These are phyloP conservation scores for Chaetothyriales sp. DNA, from an alignment of 2,329 filamentous ascomycete genomes.

Conservation along the genomic window DNA sequence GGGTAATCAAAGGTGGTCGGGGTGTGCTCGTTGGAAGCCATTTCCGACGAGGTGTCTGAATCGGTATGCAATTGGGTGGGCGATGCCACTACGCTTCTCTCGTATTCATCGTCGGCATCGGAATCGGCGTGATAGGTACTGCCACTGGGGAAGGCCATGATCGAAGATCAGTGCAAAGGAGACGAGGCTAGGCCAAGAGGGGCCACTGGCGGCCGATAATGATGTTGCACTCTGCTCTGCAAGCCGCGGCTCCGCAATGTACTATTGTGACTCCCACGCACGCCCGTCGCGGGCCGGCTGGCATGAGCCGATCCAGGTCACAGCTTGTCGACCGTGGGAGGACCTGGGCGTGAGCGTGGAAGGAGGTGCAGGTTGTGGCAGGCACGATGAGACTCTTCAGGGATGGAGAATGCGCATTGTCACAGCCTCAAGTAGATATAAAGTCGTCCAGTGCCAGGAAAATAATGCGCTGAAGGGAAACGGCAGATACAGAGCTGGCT, in stretches of 20 bases:
- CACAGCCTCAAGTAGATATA: not conserved
- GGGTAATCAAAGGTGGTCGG: conserved; percentile 44
- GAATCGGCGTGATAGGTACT: conserved; percentile 45
- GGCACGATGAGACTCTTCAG: not conserved
- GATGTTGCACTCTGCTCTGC: not conserved
- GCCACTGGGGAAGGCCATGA: conserved; percentile 29
- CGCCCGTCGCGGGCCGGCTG: not conserved
- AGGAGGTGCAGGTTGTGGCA: not conserved
- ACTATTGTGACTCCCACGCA: not conserved
- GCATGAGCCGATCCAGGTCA: too few relatives aligned
- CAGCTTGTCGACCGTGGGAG: not conserved
- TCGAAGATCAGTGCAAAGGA: conserved; percentile 1
- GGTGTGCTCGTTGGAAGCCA: conserved; percentile 45
- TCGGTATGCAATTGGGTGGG: conserved; percentile 39
- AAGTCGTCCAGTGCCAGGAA: not conserved
- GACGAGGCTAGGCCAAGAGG: not conserved
- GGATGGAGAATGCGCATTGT: not conserved
- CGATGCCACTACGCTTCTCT: conserved; percentile 43
- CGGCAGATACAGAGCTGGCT: not conserved
- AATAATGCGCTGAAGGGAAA: not conserved
- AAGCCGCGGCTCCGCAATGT: not conserved
- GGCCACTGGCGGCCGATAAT: not conserved
- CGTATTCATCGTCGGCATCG: conserved; percentile 52
- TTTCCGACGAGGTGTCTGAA: conserved; percentile 43
- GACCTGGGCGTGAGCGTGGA: not conserved